These are phyloP conservation scores for Stagonosporopsis vannaccii DNA, from an alignment of 2,329 filamentous ascomycete genomes.

Conservation along the genomic window DNA sequence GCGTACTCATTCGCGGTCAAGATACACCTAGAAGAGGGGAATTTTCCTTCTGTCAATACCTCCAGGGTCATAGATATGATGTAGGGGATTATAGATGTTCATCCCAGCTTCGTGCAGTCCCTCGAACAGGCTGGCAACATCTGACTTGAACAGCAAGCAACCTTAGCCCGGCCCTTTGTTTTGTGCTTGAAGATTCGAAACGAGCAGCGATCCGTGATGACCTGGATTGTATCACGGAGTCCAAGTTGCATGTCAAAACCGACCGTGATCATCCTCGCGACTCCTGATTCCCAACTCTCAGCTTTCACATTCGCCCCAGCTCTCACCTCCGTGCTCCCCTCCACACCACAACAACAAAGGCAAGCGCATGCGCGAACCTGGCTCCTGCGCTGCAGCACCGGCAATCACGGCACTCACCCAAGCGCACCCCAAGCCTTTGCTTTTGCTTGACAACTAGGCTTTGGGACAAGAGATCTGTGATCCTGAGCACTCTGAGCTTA, in stretches of 20 bases:
- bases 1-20: too few species aligned
- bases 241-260: background rate
- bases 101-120: background rate
- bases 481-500: constrained; percentile 14
- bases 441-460: constrained; percentile 15
- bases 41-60: too few species aligned
- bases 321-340: background rate
- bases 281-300: background rate
- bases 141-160: background rate
- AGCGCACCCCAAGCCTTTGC: constrained; percentile 13
- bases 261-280: background rate
- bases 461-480: constrained; percentile 1
- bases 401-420: constrained; percentile 14
- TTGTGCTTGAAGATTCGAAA: background rate
- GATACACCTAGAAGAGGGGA: too few species aligned
- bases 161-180: background rate
- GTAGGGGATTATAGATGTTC: background rate
- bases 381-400: constrained; percentile 1
- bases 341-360: background rate
- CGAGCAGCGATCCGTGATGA: background rate
- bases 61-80: too few species aligned
- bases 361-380: background rate
- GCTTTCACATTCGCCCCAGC: background rate
- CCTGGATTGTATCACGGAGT: too few species aligned
- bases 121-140: background rate